Base-by-base conservation (phyloP, 176 grass and related monocot species). In the Carex parvula region DNA sequence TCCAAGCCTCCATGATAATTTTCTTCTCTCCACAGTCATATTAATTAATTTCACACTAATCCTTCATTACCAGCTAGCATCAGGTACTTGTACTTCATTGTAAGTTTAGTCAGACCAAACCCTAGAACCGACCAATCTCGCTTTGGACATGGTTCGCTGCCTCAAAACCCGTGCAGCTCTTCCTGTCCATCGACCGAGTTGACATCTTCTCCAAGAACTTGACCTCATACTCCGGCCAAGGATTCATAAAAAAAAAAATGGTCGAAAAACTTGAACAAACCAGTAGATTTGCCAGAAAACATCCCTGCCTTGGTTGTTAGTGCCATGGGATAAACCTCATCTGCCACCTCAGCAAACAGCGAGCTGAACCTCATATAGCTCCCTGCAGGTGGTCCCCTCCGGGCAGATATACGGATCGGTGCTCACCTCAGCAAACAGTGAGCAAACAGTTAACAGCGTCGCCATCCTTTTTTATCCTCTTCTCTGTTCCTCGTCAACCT, bases 341-440 rank as follows among this genome's bases (percentile, higher is more conserved):
- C 39, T 5, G 37, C 55, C 12, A 94, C 70, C 83, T 94, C 90
- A 1, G 79, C 48, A 15, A 87, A 92, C 68, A 98, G 82, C 1
- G 88, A 89, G 84, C 95, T 98, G 74, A 94, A 98, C 60, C 90
- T 85, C 1, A 98, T 93, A 93, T 0, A 92, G 86, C 42, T 98
- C 95, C 24, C 95, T 79, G 63, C 92, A 93, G 2, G 95, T 98
- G 24, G 92, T 98, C 18, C 95, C 95, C 79, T 98, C 90, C 5
- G 95, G 95, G 89, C 92, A 98, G 24, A 98, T 80, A n/a, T n/a
- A n/a, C n/a, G n/a, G n/a, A n/a, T n/a, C 22, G 22, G 22, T 24
- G 18, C n/a, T n/a, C n/a, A n/a, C n/a, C n/a, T n/a, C n/a, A n/a
- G n/a, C n/a, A n/a, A n/a, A n/a, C n/a, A n/a, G n/a, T n/a, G n/a